These are phyloP conservation scores for Pisolithus microcarpus DNA, from an alignment of 768 basidiomycete species.

Conservation along the genomic window DNA sequence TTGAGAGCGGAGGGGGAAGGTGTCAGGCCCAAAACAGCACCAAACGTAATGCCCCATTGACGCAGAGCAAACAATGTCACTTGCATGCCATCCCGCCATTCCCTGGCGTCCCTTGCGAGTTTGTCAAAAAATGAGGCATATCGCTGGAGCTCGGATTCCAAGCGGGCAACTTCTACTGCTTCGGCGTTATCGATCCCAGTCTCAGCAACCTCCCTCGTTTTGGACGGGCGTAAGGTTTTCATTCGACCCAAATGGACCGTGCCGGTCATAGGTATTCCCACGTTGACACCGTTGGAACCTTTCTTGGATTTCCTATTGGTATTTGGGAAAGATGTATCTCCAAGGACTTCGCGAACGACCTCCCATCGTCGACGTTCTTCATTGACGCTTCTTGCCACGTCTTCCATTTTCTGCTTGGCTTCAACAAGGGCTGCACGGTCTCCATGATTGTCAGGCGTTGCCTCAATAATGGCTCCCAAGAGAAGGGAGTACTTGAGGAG, in stretches of 20 bases:
- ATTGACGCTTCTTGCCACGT: conserved; percentile 69
- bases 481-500: conserved; percentile 91
- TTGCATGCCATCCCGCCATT: conserved; percentile 53
- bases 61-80: conserved; percentile 44
- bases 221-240: conserved; percentile 40
- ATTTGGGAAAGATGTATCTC: conserved; percentile 28
- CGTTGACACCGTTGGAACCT: conserved; percentile 33
- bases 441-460: conserved; percentile 60
- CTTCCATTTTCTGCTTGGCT: conserved; percentile 47
- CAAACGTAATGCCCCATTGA: conserved; percentile 61
- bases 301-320: conserved; percentile 34
- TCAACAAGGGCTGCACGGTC: conserved; percentile 42
- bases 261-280: conserved; percentile 41
- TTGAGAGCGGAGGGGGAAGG: conserved; percentile 26
- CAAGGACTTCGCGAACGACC: conserved; percentile 70
- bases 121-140: conserved; percentile 53
- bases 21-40: conserved; percentile 56
- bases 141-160: conserved; percentile 51
- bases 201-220: conserved; percentile 25
- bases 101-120: conserved; percentile 54
- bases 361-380: conserved; percentile 71
- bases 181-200: conserved; percentile 31
- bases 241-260: conserved; percentile 56
- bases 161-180: conserved; percentile 43
- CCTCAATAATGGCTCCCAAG: conserved; percentile 66